phyloP scores from a whole-genome alignment of 345 rosid genomes.

The Hibiscus mutabilis region DNA sequence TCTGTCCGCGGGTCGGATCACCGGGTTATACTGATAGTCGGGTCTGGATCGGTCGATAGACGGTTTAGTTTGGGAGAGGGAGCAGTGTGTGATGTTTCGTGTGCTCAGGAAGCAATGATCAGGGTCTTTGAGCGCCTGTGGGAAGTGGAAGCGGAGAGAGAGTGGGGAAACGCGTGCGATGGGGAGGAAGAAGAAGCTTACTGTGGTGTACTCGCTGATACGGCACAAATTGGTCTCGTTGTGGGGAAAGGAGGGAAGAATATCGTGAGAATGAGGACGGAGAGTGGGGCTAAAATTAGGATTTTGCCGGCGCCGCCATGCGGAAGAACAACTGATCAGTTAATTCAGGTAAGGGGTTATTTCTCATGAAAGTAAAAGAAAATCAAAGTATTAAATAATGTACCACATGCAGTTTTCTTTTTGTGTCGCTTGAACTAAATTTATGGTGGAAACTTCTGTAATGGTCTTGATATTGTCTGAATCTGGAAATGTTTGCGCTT shows the following conservation, averaged over 20 bases:
- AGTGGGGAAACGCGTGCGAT: slow-evolving; percentile 13
- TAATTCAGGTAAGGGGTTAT: slow-evolving; percentile 45
- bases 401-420: neutral
- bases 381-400: neutral
- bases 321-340: slow-evolving; percentile 34
- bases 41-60: slow-evolving; percentile 28
- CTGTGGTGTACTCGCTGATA: slow-evolving; percentile 55
- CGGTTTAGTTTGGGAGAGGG: slow-evolving; percentile 22
- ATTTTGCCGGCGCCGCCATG: slow-evolving; percentile 52
- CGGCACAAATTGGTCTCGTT: slow-evolving; percentile 43
- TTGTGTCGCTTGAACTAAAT: neutral
- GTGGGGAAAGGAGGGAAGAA: slow-evolving; percentile 42
- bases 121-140: slow-evolving; percentile 60
- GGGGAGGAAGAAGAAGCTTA: slow-evolving; percentile 30
- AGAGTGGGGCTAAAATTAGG: slow-evolving; percentile 46
- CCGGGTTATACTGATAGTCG: slow-evolving; percentile 34
- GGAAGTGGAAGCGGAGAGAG: slow-evolving; percentile 32
- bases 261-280: slow-evolving; percentile 38
- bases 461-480: neutral
- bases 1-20: slow-evolving; percentile 30
- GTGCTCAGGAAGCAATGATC: slow-evolving; percentile 50
- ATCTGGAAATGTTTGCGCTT: neutral
- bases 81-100: slow-evolving; percentile 36
- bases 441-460: neutral
- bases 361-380: neutral